These are phyloP conservation scores for Cupressus sempervirens DNA, from an alignment of 75 land plant genomes.

Conservation along the genomic window DNA sequence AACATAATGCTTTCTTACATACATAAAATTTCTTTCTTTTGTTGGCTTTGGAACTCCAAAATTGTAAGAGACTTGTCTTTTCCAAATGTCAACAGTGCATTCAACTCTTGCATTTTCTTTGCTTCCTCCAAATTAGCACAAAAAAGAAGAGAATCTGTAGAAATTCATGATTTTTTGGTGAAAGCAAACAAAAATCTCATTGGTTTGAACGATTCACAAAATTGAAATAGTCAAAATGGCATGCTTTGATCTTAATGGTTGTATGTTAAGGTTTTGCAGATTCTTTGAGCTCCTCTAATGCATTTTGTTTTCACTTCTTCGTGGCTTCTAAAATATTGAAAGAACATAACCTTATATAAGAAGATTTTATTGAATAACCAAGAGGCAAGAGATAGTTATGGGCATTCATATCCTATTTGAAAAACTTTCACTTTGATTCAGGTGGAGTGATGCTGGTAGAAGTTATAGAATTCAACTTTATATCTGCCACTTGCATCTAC, in stretches of 20 bases:
- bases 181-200: not conserved
- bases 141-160: not conserved
- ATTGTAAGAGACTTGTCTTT: slow-evolving; percentile 39
- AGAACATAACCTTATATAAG: too few species aligned
- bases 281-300: not conserved
- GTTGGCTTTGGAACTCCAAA: slow-evolving; percentile 79
- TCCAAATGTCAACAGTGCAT: slow-evolving; percentile 20
- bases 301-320: not conserved
- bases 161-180: not conserved
- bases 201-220: not conserved
- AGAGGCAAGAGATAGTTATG: too few species aligned
- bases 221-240: not conserved
- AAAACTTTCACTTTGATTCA: too few species aligned
- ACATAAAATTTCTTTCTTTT: slow-evolving; percentile 78
- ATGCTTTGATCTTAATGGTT: not conserved
- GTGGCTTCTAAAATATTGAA: too few species aligned
- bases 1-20: slow-evolving; percentile 72
- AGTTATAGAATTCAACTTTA: too few species aligned
- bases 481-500: too few species aligned
- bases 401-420: too few species aligned
- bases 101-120: slow-evolving; percentile 24
- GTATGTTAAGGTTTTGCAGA: not conserved
- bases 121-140: slow-evolving; percentile 1
- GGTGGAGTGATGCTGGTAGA: too few species aligned
- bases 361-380: too few species aligned